These are phyloP conservation scores for Rhizopogon sp. DNA, from an alignment of 768 basidiomycete genomes.

Conservation along the genomic window DNA sequence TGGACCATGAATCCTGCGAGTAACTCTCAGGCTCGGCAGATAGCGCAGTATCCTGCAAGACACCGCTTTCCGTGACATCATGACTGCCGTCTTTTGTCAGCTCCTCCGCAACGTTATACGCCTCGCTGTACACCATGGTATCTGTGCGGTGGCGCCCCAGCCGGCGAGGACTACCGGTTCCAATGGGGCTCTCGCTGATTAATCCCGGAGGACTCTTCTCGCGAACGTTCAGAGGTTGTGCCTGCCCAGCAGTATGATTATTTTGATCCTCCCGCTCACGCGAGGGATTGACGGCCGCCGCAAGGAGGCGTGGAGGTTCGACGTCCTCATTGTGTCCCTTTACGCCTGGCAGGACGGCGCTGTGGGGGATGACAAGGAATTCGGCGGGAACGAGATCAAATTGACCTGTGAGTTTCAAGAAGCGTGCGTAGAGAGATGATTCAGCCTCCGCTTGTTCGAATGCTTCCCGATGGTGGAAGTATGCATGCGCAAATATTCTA, in stretches of 20 bases:
- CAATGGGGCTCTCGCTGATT: constrained; percentile 9
- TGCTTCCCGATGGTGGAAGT: constrained; percentile 89
- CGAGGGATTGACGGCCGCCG: constrained; percentile 33
- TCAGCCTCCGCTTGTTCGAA: constrained; percentile 91
- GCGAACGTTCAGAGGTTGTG: constrained; percentile 6
- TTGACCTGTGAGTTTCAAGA: constrained; percentile 74
- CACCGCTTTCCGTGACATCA: background rate
- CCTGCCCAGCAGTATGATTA: constrained; percentile 3
- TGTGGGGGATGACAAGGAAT: constrained; percentile 75
- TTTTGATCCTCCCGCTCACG: constrained; percentile 9
- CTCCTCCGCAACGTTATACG: constrained; percentile 33
- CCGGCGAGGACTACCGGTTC: constrained; percentile 37
- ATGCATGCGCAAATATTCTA: constrained; percentile 94
- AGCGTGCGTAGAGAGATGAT: constrained; percentile 85
- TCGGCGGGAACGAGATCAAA: constrained; percentile 81
- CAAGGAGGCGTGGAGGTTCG: constrained; percentile 35
- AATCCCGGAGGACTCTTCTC: constrained; percentile 21
- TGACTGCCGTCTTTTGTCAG: constrained; percentile 20
- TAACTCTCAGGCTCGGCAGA: constrained; percentile 8
- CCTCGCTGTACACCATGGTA: constrained; percentile 67
- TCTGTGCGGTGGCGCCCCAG: constrained; percentile 59
- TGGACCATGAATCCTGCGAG: constrained; percentile 7
- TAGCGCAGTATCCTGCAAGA: constrained; percentile 10
- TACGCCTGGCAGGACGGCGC: constrained; percentile 26
- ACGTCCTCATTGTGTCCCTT: constrained; percentile 25